phyloP scores from a whole-genome alignment of 805 yeast species.

The Zygosaccharomyces rouxii region DNA sequence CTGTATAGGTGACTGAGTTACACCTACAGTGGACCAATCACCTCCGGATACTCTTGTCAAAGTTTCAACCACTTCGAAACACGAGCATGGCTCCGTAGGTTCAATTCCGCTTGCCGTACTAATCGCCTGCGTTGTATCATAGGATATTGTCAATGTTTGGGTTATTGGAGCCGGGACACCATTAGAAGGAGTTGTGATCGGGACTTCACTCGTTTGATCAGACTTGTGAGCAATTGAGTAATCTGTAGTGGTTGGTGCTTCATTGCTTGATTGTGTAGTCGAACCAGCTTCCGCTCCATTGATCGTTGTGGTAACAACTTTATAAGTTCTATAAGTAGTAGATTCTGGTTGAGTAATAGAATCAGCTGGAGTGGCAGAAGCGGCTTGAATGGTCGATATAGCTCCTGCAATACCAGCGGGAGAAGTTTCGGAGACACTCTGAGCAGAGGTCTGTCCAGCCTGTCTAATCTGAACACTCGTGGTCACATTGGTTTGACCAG shows the following conservation, averaged over 20 bases:
- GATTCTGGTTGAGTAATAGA: not conserved
- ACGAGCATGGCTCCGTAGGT: not conserved
- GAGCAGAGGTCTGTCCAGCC: not conserved
- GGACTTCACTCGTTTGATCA: not conserved
- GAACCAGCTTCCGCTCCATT: not conserved
- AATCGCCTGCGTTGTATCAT: slow-evolving; percentile 2
- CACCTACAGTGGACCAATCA: slow-evolving; percentile 3
- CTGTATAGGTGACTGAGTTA: slow-evolving; percentile 1
- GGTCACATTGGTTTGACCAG: not conserved
- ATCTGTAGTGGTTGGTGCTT: not conserved
- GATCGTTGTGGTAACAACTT: not conserved
- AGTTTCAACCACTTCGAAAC: slow-evolving; percentile 2
- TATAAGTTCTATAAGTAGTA: not conserved
- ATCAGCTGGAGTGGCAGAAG: not conserved
- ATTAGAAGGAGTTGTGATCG: not conserved
- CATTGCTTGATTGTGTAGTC: not conserved
- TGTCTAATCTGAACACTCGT: not conserved
- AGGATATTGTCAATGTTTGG: not conserved
- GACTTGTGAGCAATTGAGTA: not conserved
- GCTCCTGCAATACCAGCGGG: not conserved
- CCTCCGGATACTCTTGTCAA: slow-evolving; percentile 1
- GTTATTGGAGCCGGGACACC: not conserved
- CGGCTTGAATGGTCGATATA: too few relatives aligned
- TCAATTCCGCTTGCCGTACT: not conserved
- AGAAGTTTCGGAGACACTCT: not conserved